Evolutionary conservation across 495 filamentous ascomycete genomes (phyloP).

Genomic region (Parachaetomium inaequale): DNA sequence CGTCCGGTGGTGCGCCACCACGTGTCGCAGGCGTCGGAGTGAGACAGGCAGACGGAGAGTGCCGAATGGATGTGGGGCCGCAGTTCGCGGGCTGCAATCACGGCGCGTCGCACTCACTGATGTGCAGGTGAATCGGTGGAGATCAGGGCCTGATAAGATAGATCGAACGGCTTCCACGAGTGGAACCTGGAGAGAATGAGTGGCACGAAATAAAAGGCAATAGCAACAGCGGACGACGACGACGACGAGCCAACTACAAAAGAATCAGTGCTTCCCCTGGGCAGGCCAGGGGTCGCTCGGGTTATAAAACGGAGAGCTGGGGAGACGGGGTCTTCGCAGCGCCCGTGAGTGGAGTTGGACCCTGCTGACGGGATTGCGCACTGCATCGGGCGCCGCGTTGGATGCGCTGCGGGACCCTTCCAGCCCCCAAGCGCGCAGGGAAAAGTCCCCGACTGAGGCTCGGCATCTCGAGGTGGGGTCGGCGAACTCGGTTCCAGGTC

Average conservation of each 20-base stretch:
- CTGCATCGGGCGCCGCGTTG: not conserved
- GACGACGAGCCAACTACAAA: not conserved
- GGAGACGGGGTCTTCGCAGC: conserved; percentile 22
- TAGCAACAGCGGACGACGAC: not conserved
- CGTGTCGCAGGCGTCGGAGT: not conserved
- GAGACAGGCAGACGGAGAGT: not conserved
- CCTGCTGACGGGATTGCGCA: conserved; percentile 10
- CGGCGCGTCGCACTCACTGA: not conserved
- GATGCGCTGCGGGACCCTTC: not conserved
- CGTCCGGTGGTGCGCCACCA: conserved; percentile 6
- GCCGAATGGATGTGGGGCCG: conserved; percentile 5
- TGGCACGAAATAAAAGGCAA: conserved; percentile 14
- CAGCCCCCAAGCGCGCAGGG: not conserved
- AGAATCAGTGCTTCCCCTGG: not conserved
- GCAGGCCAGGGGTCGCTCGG: not conserved
- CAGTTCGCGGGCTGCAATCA: not conserved
- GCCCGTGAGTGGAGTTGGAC: conserved; percentile 21
- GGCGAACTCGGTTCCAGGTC: no score
- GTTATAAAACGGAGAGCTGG: conserved; percentile 12
- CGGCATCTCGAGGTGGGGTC: not conserved
- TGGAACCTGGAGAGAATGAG: conserved; percentile 9
- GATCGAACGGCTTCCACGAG: not conserved
- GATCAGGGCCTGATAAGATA: not conserved
- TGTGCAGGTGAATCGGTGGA: not conserved
- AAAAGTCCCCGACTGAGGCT: conserved; percentile 12